Evolutionary conservation across 345 rosid species (phyloP), one percentile per base, ranked within the genome.

Genomic region (Rhizophora apiculata): DNA sequence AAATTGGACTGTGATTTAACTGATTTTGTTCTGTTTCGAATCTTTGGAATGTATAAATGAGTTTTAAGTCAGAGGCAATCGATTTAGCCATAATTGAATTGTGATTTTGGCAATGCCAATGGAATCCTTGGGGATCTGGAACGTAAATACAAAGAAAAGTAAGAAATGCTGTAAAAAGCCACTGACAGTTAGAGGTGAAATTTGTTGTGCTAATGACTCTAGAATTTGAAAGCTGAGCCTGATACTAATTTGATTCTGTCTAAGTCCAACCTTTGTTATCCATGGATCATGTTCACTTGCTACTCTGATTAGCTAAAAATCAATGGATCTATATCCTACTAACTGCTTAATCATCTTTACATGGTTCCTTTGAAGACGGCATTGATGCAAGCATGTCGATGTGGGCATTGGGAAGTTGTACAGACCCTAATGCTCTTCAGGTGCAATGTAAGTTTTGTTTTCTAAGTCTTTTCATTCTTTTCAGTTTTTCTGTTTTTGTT

Each of bases 401-500:
- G 92, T 51, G 99, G 99, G 43, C 92, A 90, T 66, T 95, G 99
- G 99, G 98, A 95, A 84, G 97, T 92, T 79, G 91, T 87, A 66
- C 99, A 95, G 79, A 86, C 98, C 58, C 98, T 92, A 78, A 74
- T 88, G 60, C 91, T 95, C 26, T 92, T 82, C 75, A 78, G 93
- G 81, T 94, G 98, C 85, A 94, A 87, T 77, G 98, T 91, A 83
- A 86, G 97, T 75, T 65, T 13, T 55, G 15, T 65, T 20, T 15
- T 60, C 30, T 15, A 5, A 18, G 20, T 30, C 29, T 32, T n/a
- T 10, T 5, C 4, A 6, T 21, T 34, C 27, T 52, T 22, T 11
- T 36, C 34, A 16, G 29, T 24, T 24, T 24, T 68, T 19, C 26
- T 49, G 63, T 39, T 60, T 26, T 53, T 52, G 31, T 10, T 55